Percentiles rank a stretch among this genome's conserved stretches.
These are phyloP conservation scores for Rhodomyrtus psidioides DNA, from an alignment of 441 rosid species.

Conservation along the genomic window DNA sequence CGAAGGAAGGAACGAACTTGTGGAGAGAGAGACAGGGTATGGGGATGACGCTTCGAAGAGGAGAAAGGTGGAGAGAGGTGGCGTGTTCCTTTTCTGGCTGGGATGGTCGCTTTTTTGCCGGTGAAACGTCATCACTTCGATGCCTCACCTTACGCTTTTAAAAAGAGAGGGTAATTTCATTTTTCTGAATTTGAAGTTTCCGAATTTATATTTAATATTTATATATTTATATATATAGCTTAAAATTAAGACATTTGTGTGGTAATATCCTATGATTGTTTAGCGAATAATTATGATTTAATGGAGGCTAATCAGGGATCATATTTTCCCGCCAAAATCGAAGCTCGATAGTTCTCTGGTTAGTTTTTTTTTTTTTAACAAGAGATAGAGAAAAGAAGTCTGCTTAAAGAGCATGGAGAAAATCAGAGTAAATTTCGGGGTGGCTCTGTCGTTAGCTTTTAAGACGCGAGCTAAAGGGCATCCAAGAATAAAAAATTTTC, in stretches of 20 bases:
- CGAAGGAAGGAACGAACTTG: neutral
- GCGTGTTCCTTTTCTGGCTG: neutral
- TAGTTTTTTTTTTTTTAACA: too few relatives aligned
- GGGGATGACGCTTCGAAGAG: neutral
- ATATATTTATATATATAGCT: neutral
- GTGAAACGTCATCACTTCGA: neutral
- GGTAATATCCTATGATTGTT: too few relatives aligned
- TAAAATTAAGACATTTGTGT: too few relatives aligned
- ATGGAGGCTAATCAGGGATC: neutral
- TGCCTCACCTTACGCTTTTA: neutral
- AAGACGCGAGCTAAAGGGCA: neutral
- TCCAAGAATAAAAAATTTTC: neutral
- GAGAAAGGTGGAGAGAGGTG: neutral
- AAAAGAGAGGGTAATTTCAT: neutral
- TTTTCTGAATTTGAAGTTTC: neutral
- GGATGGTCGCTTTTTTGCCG: neutral
- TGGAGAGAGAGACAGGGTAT: neutral
- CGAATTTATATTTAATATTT: neutral
- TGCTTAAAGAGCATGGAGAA: neutral
- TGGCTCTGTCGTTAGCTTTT: neutral
- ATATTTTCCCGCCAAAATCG: neutral
- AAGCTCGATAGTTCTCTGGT: neutral
- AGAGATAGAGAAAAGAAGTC: too few relatives aligned
- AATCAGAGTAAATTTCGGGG: neutral
- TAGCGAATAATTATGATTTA: neutral